Base-by-base conservation (phyloP, 768 basidiomycete genomes). In the Mycena olivaceomarginata region DNA sequence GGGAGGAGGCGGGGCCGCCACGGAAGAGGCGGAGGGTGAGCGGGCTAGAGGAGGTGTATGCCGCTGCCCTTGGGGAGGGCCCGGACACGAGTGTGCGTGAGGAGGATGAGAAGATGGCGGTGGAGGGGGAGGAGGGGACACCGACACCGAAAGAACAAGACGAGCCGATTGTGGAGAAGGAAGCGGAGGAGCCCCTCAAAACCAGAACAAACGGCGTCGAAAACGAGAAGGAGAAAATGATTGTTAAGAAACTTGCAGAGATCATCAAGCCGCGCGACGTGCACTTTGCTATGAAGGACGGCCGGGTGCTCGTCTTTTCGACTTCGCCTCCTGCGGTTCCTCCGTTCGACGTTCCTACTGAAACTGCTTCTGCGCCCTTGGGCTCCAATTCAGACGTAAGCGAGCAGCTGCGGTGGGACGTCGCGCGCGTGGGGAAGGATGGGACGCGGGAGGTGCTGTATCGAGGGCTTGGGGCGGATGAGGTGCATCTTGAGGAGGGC, bases 21-120 rank as follows among this genome's bases (percentile, higher is more conserved):
- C 31, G 74, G 45, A 78, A 78, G 69, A 40, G 77, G 25, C 31
- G 77, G 53, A 43, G 77, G 37, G 56, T 74, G 45, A 78, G 77
- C 56, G 69, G 64, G 57, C 57, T 71, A 45, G 77, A 71, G 25
- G 77, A 75, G 43, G 77, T 71, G 31, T 56, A 48, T 57, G 76
- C 72, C 46, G 76, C 72, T 46, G 75, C 70, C 18, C 39, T 68
- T 37, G 67, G 62, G 16, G 64, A 57, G 60, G 68, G 60, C 18
- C 25, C 51, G 2, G 67, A 45, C 11, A 37, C 56, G 13, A 60
- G 25, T n/a, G 3, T 39, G 22, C 12, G 48, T 6, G 43, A 62
- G 43, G 69, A 45, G 37, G 25, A 16, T 0, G 62, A 53, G 62
- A 25, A 48, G 51, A 64, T 51, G 37, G 53, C 40, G 56, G 63